These are phyloP conservation scores for Kwoniella bestiolae DNA, from an alignment of 768 basidiomycete species.

Conservation along the genomic window DNA sequence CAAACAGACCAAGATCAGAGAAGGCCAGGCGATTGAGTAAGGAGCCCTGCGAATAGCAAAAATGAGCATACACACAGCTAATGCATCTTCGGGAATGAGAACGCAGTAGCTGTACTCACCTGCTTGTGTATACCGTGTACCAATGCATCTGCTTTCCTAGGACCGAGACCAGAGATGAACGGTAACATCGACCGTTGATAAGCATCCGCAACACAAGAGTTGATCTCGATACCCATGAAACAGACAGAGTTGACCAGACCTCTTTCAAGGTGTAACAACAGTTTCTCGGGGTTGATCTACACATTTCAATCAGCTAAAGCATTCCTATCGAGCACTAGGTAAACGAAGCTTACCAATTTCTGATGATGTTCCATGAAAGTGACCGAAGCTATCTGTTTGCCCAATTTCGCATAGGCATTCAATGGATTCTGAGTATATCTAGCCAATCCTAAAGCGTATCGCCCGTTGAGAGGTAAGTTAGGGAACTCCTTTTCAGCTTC, in stretches of 20 bases:
- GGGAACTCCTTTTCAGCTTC: slow-evolving; percentile 84
- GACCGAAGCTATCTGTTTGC: slow-evolving; percentile 78
- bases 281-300: slow-evolving; percentile 83
- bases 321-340: too few species aligned
- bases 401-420: slow-evolving; percentile 90
- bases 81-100: too few species aligned
- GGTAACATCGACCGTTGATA: slow-evolving; percentile 89
- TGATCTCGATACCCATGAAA: slow-evolving; percentile 93
- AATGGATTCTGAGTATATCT: slow-evolving; percentile 91
- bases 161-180: slow-evolving; percentile 90
- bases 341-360: slow-evolving; percentile 74
- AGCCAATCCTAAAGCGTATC: slow-evolving; percentile 92
- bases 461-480: slow-evolving; percentile 72
- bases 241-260: slow-evolving; percentile 88
- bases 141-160: slow-evolving; percentile 84
- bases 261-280: slow-evolving; percentile 78
- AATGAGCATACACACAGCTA: background rate
- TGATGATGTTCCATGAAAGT: slow-evolving; percentile 84
- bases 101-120: too few species aligned
- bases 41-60: slow-evolving; percentile 68
- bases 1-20: slow-evolving; percentile 75
- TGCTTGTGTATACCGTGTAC: slow-evolving; percentile 72
- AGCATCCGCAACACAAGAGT: slow-evolving; percentile 81
- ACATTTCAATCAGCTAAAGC: background rate
- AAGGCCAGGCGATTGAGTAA: slow-evolving; percentile 88